Evolutionary conservation across 2,329 filamentous ascomycete species (phyloP).

Genomic region (Metarhizium guizhouense): DNA sequence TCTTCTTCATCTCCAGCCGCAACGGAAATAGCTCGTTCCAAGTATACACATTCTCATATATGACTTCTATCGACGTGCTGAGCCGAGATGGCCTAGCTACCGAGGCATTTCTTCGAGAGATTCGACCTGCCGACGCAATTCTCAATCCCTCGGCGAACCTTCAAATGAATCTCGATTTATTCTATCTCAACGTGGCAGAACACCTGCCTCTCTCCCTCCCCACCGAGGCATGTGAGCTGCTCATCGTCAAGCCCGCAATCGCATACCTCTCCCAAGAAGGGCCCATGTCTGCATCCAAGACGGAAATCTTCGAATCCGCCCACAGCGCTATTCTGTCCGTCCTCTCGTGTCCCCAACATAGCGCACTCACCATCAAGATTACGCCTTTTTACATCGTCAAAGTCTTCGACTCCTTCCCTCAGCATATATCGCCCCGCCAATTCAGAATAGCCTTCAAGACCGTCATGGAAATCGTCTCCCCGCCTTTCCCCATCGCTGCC

Average conservation of each 20-base stretch:
- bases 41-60: constrained; percentile 75
- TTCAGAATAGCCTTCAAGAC: constrained; percentile 86
- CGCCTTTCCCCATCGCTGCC: constrained; percentile 66
- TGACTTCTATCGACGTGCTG: constrained; percentile 74
- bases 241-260: constrained; percentile 66
- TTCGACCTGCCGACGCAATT: constrained; percentile 35
- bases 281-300: constrained; percentile 34
- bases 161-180: constrained; percentile 69
- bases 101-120: constrained; percentile 57
- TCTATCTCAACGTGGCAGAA: constrained; percentile 80
- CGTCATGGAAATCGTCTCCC: constrained; percentile 70
- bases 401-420: constrained; percentile 71
- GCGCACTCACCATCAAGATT: constrained; percentile 58
- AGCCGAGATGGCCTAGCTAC: constrained; percentile 58
- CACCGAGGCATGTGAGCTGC: constrained; percentile 56
- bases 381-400: constrained; percentile 78
- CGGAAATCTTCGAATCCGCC: constrained; percentile 73
- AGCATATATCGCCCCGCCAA: constrained; percentile 70
- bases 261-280: constrained; percentile 55
- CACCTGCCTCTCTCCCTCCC: constrained; percentile 68
- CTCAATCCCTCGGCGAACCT: constrained; percentile 27
- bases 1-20: constrained; percentile 74
- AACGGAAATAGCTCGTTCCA: constrained; percentile 68
- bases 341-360: constrained; percentile 71
- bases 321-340: constrained; percentile 76